Evolutionary conservation across 129 eudicot genomes (phyloP).

Genomic region (Apium graveolens): DNA sequence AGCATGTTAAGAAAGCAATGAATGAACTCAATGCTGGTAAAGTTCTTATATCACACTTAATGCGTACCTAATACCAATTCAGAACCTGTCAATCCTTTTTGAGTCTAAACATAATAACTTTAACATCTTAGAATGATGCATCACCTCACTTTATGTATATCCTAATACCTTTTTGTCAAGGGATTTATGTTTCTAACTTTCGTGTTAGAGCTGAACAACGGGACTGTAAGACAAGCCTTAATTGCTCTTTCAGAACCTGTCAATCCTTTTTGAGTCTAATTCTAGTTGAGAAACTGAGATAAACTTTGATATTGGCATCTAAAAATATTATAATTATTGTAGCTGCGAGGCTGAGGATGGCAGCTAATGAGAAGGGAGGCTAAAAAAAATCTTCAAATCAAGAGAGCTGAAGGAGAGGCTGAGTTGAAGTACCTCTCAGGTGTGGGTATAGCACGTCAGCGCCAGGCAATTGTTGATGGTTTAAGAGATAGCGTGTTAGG

Average conservation of each 20-base stretch:
- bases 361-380: not conserved
- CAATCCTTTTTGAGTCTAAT: not conserved
- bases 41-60: not conserved
- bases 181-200: no score
- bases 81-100: not conserved
- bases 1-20: conserved; percentile 85
- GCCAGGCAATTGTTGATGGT: not conserved
- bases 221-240: no score
- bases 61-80: no score
- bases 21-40: conserved; percentile 94
- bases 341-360: not conserved
- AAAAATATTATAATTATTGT: not conserved
- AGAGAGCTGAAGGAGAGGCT: not conserved
- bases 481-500: not conserved
- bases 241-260: no score
- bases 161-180: no score
- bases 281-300: not conserved
- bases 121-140: no score
- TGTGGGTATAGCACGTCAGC: not conserved
- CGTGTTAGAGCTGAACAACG: no score
- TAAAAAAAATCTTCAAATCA: not conserved
- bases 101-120: no score
- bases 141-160: no score
- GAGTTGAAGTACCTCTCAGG: not conserved
- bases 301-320: not conserved